Conservation (phyloP, 169 alveolate genomes). For the Plasmodium adleri region DNA sequence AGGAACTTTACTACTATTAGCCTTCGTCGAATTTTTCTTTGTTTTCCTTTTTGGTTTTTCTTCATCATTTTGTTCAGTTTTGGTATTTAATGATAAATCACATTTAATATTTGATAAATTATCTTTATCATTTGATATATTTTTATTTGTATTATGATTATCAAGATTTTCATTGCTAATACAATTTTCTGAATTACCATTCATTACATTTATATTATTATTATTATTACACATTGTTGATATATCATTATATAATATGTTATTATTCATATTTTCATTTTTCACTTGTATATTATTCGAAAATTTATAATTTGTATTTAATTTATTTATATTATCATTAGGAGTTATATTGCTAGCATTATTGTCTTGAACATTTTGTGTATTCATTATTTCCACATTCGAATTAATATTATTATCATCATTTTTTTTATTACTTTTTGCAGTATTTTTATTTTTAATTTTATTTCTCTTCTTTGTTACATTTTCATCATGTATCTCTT, state of each 20-base stretch:
- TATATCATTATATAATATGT: background rate
- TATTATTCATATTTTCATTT: background rate
- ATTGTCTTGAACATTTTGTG: constrained; percentile 22
- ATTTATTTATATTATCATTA: constrained; percentile 9
- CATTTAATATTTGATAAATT: constrained; percentile 2
- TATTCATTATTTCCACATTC: background rate
- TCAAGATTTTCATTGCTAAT: background rate
- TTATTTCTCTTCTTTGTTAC: constrained; percentile 12
- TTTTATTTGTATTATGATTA: background rate
- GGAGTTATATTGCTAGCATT: background rate
- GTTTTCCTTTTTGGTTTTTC: constrained; percentile 14
- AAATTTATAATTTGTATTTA: background rate
- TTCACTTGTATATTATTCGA: background rate
- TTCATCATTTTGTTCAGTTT: background rate
- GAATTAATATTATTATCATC: constrained; percentile 1
- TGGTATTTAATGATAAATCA: background rate
- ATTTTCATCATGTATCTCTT: constrained; percentile 1
- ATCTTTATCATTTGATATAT: background rate
- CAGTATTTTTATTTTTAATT: constrained; percentile 26
- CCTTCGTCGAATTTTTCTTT: constrained; percentile 1
- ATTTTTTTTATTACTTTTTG: background rate
- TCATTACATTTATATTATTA: background rate
- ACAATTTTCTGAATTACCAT: background rate
- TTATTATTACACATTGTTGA: background rate
- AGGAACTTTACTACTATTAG: constrained; percentile 15